These are phyloP conservation scores for Candida boidinii DNA, from an alignment of 805 yeast genomes.

Conservation along the genomic window DNA sequence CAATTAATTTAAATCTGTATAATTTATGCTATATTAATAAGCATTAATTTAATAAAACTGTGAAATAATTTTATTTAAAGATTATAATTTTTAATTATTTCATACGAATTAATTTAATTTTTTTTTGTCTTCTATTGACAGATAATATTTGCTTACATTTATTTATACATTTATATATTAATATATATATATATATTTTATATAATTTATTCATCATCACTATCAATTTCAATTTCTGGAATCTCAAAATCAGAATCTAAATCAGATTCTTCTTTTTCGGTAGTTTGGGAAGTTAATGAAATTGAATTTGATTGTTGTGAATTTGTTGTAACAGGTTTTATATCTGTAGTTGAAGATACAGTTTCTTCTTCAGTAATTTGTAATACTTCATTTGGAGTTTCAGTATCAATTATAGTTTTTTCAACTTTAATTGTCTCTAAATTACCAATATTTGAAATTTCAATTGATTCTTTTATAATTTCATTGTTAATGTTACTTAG, in stretches of 20 bases:
- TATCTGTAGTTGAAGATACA: neutral
- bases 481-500: too few species aligned
- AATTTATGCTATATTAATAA: constrained; percentile 13
- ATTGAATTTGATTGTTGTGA: neutral
- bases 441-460: neutral
- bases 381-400: neutral
- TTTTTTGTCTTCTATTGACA: neutral
- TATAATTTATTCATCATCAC: constrained; percentile 18
- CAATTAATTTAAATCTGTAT: constrained; percentile 18
- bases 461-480: neutral
- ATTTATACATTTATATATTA: constrained; percentile 1
- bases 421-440: neutral
- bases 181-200: neutral
- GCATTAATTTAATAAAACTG: constrained; percentile 9
- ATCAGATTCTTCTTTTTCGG: constrained; percentile 12
- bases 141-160: constrained; percentile 1
- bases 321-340: neutral
- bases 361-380: constrained; percentile 1
- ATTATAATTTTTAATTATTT: too few species aligned
- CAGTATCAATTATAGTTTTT: too few species aligned
- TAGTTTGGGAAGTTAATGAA: neutral
- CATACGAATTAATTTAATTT: constrained; percentile 5
- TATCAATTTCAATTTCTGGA: constrained; percentile 25
- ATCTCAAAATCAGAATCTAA: constrained; percentile 26
- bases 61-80: constrained; percentile 4